These are phyloP conservation scores for Cercospora sp. DNA, from an alignment of 2,329 filamentous ascomycete species.

Conservation along the genomic window DNA sequence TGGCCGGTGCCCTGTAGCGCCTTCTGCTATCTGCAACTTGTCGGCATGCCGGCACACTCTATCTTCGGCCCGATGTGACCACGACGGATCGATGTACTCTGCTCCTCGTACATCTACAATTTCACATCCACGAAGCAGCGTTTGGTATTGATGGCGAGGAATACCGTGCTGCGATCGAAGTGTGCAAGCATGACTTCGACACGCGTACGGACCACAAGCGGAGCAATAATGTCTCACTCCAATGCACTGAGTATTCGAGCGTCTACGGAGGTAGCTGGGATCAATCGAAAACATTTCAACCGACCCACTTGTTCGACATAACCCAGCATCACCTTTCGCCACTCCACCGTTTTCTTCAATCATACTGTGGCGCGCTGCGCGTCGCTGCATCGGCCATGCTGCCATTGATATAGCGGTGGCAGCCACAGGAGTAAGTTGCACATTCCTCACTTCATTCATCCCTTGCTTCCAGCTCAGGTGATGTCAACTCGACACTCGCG, in stretches of 20 bases:
- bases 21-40: not conserved
- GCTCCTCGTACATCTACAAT: not conserved
- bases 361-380: slow-evolving; percentile 2
- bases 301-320: slow-evolving; percentile 11
- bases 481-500: slow-evolving; percentile 16
- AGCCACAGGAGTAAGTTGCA: not conserved
- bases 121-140: not conserved
- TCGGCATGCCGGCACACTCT: not conserved
- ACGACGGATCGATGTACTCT: not conserved
- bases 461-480: slow-evolving; percentile 13
- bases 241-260: not conserved
- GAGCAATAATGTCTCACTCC: not conserved
- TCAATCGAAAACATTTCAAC: slow-evolving; percentile 10
- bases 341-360: slow-evolving; percentile 10
- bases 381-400: slow-evolving; percentile 3
- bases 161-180: not conserved
- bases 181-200: not conserved
- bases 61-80: not conserved
- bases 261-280: not conserved
- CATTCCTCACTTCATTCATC: slow-evolving; percentile 12
- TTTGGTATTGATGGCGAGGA: not conserved
- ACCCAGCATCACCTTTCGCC: slow-evolving; percentile 15
- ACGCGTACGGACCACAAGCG: not conserved
- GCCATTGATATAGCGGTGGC: not conserved
- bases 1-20: not conserved